These are phyloP conservation scores for Waltergamsia citrina DNA, from an alignment of 2,329 filamentous ascomycete genomes.

Conservation along the genomic window DNA sequence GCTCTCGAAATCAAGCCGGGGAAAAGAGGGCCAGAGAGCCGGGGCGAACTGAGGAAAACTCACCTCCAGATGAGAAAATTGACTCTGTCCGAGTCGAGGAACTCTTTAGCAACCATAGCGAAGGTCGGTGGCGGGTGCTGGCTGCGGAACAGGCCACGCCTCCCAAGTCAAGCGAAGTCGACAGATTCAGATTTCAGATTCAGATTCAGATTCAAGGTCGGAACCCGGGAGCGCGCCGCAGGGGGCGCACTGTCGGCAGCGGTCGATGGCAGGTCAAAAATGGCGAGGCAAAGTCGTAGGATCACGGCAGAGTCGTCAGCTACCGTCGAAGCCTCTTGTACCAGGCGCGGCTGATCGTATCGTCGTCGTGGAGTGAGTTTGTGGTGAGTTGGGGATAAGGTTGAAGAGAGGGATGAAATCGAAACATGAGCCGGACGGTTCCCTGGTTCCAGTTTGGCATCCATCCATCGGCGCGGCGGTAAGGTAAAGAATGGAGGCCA, in stretches of 20 bases:
- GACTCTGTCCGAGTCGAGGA: constrained; percentile 56
- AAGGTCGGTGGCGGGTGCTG: not conserved
- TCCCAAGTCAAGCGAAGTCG: not conserved
- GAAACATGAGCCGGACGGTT: constrained; percentile 6
- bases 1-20: not conserved
- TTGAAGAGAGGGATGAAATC: constrained; percentile 6
- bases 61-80: constrained; percentile 66
- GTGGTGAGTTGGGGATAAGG: not conserved
- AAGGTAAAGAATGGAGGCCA: too few species aligned
- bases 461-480: constrained; percentile 1
- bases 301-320: too few species aligned
- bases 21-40: constrained; percentile 9
- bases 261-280: constrained; percentile 1
- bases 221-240: constrained; percentile 2
- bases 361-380: not conserved
- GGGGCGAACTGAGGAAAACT: constrained; percentile 23
- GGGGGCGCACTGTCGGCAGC: constrained; percentile 1
- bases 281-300: not conserved
- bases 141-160: not conserved
- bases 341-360: too few species aligned
- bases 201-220: not conserved
- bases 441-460: not conserved
- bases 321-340: too few species aligned
- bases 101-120: constrained; percentile 46
- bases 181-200: not conserved